phyloP scores from a whole-genome alignment of 2,329 filamentous ascomycete genomes.

The Hypoxylon sp. region DNA sequence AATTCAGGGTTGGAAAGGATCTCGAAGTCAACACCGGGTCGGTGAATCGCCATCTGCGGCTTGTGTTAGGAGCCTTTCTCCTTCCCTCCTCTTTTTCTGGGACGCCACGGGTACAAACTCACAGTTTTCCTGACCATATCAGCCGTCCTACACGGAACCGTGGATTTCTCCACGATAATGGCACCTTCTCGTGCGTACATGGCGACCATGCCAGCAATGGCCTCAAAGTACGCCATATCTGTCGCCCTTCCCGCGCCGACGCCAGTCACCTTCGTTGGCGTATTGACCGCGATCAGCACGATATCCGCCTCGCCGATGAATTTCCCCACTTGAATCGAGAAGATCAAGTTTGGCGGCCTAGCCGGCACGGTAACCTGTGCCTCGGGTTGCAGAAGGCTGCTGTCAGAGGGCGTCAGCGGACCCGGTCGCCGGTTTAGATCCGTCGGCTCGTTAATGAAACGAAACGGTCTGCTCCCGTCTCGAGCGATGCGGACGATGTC shows the following conservation, averaged over 20 bases:
- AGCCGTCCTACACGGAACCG: conserved; percentile 78
- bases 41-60: conserved; percentile 61
- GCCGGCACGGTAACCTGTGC: conserved; percentile 47
- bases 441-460: conserved; percentile 50
- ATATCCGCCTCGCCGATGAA: conserved; percentile 74
- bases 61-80: too few relatives aligned
- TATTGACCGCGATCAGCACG: conserved; percentile 80
- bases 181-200: conserved; percentile 69
- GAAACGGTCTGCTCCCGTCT: conserved; percentile 60
- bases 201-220: conserved; percentile 72
- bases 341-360: conserved; percentile 72
- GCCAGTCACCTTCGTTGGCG: conserved; percentile 76
- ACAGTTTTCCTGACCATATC: conserved; percentile 74
- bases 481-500: conserved; percentile 72
- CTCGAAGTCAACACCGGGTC: conserved; percentile 72
- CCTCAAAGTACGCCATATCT: conserved; percentile 76
- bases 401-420: not conserved
- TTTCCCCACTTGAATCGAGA: conserved; percentile 71
- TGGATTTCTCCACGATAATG: conserved; percentile 84
- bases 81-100: not conserved
- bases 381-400: not conserved
- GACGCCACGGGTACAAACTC: conserved; percentile 40
- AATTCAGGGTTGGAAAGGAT: conserved; percentile 86
- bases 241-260: conserved; percentile 74
- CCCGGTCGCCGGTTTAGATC: conserved; percentile 16